A percentile compares a stretch with the other conserved stretches of the same genome.
Conservation (phyloP, 1,139 yeast genomes). For the Kluyveromyces sp. region DNA sequence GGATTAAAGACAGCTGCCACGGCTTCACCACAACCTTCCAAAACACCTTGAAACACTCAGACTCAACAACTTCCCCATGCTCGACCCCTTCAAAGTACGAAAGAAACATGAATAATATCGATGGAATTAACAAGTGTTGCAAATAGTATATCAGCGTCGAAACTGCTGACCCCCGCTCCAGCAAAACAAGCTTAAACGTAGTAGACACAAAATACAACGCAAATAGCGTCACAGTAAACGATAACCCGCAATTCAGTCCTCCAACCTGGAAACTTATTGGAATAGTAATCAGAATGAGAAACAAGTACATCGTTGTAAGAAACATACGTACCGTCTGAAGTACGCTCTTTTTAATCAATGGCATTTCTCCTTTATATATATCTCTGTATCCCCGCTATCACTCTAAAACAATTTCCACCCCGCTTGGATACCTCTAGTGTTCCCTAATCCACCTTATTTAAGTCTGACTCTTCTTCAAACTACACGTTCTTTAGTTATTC, state of each 20-base stretch:
- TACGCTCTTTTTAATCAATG: slow-evolving; percentile 14
- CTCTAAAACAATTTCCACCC: neutral
- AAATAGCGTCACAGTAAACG: slow-evolving; percentile 73
- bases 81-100: slow-evolving; percentile 38
- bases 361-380: neutral
- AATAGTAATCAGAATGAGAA: slow-evolving; percentile 69
- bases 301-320: slow-evolving; percentile 52
- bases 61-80: slow-evolving; percentile 17
- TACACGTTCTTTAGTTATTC: neutral
- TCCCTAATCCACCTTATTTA: neutral
- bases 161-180: slow-evolving; percentile 44
- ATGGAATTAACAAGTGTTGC: slow-evolving; percentile 79
- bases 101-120: slow-evolving; percentile 54
- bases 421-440: neutral
- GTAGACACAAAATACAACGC: slow-evolving; percentile 64
- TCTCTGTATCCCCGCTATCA: neutral
- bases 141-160: slow-evolving; percentile 45
- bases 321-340: slow-evolving; percentile 25
- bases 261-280: slow-evolving; percentile 96
- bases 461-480: no score
- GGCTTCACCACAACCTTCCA: slow-evolving; percentile 34
- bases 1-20: slow-evolving; percentile 66
- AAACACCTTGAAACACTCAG: slow-evolving; percentile 17
- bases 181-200: slow-evolving; percentile 52
- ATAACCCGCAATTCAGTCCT: slow-evolving; percentile 80